Percentiles rank a stretch among this genome's conserved stretches.
Conservation (phyloP, 1,284 basidiomycete genomes). For the Gymnopus androsaceus region DNA sequence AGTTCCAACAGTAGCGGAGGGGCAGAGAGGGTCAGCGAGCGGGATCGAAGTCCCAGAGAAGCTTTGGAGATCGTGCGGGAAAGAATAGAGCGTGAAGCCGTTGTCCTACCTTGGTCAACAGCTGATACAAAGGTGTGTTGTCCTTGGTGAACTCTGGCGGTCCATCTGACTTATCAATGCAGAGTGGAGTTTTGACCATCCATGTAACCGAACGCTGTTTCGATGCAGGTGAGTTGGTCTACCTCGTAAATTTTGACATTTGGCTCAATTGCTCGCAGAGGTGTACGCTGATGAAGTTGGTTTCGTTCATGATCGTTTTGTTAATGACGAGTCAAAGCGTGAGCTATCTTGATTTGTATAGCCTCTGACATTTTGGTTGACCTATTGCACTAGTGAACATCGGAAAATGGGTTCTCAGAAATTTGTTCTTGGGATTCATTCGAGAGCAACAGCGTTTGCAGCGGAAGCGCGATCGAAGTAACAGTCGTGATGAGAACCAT, state of each 20-base stretch:
- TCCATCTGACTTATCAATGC: too few species aligned
- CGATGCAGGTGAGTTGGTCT: too few species aligned
- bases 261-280: too few species aligned
- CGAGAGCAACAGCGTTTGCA: constrained; percentile 56
- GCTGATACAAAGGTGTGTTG: constrained; percentile 94
- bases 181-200: constrained; percentile 84
- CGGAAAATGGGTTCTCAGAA: constrained; percentile 78
- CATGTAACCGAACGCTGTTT: constrained; percentile 88
- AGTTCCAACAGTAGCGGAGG: constrained; percentile 33
- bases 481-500: constrained; percentile 22
- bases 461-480: constrained; percentile 26
- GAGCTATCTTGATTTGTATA: constrained; percentile 34
- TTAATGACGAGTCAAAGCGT: constrained; percentile 82
- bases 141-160: too few species aligned
- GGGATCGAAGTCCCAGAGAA: constrained; percentile 71
- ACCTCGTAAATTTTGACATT: too few species aligned
- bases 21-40: constrained; percentile 28
- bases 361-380: constrained; percentile 21
- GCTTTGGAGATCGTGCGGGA: constrained; percentile 86
- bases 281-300: constrained; percentile 92
- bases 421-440: constrained; percentile 72
- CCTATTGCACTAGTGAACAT: constrained; percentile 78
- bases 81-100: constrained; percentile 90
- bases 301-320: constrained; percentile 54
- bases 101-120: constrained; percentile 82